Evolutionary conservation across 495 filamentous ascomycete species (phyloP).

Genomic region (Penicillium lividum): DNA sequence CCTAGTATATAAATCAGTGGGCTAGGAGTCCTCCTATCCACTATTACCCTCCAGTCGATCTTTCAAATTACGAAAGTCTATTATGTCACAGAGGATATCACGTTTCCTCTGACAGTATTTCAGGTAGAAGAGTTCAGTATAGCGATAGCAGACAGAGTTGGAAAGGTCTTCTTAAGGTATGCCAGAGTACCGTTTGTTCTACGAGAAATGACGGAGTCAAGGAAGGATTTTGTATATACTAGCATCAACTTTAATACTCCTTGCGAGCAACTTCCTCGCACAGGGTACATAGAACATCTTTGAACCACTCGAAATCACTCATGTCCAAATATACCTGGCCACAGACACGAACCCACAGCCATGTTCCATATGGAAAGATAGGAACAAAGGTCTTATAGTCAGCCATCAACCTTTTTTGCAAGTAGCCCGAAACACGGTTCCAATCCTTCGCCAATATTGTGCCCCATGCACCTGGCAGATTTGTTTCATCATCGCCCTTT

Average conservation of each 20-base stretch:
- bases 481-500: slow-evolving; percentile 5
- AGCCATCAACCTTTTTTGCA: slow-evolving; percentile 53
- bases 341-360: slow-evolving; percentile 70
- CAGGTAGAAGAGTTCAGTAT: too few species aligned
- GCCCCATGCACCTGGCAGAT: slow-evolving; percentile 13
- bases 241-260: background rate
- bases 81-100: too few species aligned
- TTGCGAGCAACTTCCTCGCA: slow-evolving; percentile 59
- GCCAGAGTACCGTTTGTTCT: too few species aligned
- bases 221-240: too few species aligned
- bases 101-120: too few species aligned
- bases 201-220: too few species aligned
- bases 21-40: too few species aligned
- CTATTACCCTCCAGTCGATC: too few species aligned
- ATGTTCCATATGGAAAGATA: slow-evolving; percentile 57
- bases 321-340: slow-evolving; percentile 79
- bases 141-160: too few species aligned
- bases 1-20: too few species aligned
- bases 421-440: slow-evolving; percentile 51
- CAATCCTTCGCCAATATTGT: slow-evolving; percentile 38
- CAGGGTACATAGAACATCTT: slow-evolving; percentile 56
- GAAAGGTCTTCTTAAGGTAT: too few species aligned
- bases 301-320: slow-evolving; percentile 76
- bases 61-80: too few species aligned
- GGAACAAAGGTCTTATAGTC: slow-evolving; percentile 73